phyloP scores from a whole-genome alignment of 192 early-diverging fungal species.

The Thoreauomyces humboldtii region DNA sequence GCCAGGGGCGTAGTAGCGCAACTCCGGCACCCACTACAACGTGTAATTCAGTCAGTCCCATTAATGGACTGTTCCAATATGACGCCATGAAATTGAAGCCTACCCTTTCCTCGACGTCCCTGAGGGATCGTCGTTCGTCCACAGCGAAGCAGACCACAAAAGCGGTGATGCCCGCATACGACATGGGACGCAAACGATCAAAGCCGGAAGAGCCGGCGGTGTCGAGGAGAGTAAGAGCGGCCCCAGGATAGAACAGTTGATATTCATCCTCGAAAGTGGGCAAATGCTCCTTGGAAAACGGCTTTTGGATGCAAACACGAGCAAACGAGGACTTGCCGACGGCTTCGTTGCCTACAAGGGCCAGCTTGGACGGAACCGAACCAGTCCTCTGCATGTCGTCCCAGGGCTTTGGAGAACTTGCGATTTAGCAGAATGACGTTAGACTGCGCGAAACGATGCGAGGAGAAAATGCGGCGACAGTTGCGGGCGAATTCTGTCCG shows the following conservation, averaged over 20 bases:
- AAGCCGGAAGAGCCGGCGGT: slow-evolving; percentile 23
- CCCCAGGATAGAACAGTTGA: no score
- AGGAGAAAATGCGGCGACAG: no score
- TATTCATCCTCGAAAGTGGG: slow-evolving; percentile 9
- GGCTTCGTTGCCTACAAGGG: slow-evolving; percentile 9
- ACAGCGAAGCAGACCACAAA: slow-evolving; percentile 31
- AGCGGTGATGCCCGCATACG: slow-evolving; percentile 17
- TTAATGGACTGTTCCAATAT: neutral
- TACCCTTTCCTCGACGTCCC: slow-evolving; percentile 25
- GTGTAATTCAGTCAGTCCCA: neutral
- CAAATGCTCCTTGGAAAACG: neutral
- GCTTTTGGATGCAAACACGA: neutral
- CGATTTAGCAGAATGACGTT: no score
- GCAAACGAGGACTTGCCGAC: slow-evolving; percentile 7
- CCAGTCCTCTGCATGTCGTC: no score
- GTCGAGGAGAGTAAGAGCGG: slow-evolving; percentile 4
- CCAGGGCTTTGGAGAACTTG: no score
- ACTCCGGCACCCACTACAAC: slow-evolving; percentile 24
- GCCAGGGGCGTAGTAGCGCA: slow-evolving; percentile 10
- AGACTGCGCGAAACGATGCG: no score
- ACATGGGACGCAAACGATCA: slow-evolving; percentile 26
- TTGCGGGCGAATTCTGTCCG: no score
- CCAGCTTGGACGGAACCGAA: no score
- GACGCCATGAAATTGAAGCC: neutral
- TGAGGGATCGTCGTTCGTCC: slow-evolving; percentile 8